phyloP scores from a whole-genome alignment of 148 eudicot species.

The Diospyros kaki region DNA sequence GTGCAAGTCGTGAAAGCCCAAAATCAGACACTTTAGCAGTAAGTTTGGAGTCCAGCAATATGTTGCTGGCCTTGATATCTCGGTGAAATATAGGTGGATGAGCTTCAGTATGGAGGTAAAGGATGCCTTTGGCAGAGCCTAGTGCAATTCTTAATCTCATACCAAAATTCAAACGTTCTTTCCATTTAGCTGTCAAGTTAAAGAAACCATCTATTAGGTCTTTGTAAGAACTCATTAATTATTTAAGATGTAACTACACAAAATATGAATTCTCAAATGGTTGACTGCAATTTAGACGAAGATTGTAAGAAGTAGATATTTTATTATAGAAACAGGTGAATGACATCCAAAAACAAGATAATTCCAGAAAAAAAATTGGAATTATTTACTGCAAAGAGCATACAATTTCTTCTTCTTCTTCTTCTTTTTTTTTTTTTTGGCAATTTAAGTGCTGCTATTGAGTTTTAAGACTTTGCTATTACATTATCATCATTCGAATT shows the following conservation, averaged over 20 bases:
- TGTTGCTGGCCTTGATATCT: conserved; percentile 87
- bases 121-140: conserved; percentile 79
- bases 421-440: not conserved
- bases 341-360: not conserved
- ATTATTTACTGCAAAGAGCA: not conserved
- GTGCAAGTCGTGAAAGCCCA: conserved; percentile 87
- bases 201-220: conserved; percentile 1
- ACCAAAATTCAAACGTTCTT: conserved; percentile 49
- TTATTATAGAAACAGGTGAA: not conserved
- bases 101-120: conserved; percentile 89
- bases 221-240: not conserved
- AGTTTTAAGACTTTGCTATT: not conserved
- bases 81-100: conserved; percentile 91
- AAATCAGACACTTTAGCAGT: conserved; percentile 89
- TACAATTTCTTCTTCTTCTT: too few relatives aligned
- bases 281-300: not conserved
- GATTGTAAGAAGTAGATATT: not conserved
- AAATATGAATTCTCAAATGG: not conserved
- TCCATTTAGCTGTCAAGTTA: conserved; percentile 39
- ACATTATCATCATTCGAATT: too few relatives aligned
- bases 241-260: not conserved
- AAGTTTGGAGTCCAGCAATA: conserved; percentile 60
- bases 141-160: conserved; percentile 67
- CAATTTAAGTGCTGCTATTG: not conserved
- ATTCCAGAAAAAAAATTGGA: not conserved